phyloP scores from a whole-genome alignment of 2,329 filamentous ascomycete species.

The Penicillium corylophilum region DNA sequence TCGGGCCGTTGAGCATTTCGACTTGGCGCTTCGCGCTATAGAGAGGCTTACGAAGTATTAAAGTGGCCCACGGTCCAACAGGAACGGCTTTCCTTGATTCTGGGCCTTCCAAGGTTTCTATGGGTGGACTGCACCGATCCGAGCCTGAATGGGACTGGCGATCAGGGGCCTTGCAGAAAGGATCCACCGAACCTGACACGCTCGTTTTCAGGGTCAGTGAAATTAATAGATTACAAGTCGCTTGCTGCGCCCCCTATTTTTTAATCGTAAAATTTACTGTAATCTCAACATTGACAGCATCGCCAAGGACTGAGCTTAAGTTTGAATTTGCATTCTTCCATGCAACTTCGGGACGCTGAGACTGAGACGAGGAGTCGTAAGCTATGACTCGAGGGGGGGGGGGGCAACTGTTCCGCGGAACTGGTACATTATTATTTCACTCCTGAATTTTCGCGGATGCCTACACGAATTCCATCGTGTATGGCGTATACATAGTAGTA shows the following conservation, averaged over 20 bases:
- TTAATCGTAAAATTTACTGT: background rate
- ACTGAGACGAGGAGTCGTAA: background rate
- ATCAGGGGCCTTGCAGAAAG: slow-evolving; percentile 11
- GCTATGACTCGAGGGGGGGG: background rate
- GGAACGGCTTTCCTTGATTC: background rate
- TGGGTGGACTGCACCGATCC: background rate
- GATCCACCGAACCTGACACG: slow-evolving; percentile 11
- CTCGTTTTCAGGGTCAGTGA: slow-evolving; percentile 16
- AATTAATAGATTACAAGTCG: background rate
- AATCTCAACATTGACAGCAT: slow-evolving; percentile 10
- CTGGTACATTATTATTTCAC: too few species aligned
- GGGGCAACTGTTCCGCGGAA: too few species aligned
- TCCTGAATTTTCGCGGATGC: background rate
- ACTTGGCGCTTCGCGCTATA: background rate
- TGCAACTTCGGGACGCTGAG: background rate
- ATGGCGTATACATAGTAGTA: background rate
- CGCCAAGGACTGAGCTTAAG: slow-evolving; percentile 21
- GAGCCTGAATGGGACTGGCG: slow-evolving; percentile 8
- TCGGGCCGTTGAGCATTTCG: background rate
- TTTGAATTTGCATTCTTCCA: background rate
- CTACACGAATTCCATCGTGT: background rate
- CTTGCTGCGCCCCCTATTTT: slow-evolving; percentile 5
- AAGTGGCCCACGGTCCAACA: background rate
- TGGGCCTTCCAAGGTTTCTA: background rate
- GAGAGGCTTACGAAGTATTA: background rate